phyloP scores from a whole-genome alignment of 129 eudicot genomes.

The Apium graveolens region DNA sequence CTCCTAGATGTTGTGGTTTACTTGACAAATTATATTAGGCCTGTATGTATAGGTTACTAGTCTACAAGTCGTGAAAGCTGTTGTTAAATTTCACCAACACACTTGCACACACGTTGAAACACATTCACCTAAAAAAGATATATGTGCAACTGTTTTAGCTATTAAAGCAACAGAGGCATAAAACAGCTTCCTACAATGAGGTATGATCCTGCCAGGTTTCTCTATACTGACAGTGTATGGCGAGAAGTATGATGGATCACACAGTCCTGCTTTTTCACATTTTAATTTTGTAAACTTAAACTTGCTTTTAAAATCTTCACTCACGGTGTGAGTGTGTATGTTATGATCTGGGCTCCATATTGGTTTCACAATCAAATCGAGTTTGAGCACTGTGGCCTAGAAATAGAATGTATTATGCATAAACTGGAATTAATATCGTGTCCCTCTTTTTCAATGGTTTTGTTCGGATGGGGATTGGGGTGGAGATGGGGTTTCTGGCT shows the following conservation, averaged over 20 bases:
- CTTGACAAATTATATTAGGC: neutral
- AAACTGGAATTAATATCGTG: neutral
- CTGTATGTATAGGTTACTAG: neutral
- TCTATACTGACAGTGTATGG: constrained; percentile 99
- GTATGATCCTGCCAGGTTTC: constrained; percentile 89
- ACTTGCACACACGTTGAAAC: constrained; percentile 20
- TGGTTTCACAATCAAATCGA: neutral
- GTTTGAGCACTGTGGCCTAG: neutral
- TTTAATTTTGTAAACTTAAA: neutral
- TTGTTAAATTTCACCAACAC: constrained; percentile 11
- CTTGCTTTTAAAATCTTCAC: neutral
- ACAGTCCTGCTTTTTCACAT: constrained; percentile 30
- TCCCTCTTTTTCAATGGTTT: neutral
- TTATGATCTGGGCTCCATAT: neutral
- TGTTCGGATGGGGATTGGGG: neutral
- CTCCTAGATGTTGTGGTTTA: neutral
- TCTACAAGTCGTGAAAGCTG: constrained; percentile 45
- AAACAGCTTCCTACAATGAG: constrained; percentile 71
- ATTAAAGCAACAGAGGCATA: constrained; percentile 25
- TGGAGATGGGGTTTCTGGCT: neutral
- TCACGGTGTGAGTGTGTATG: neutral
- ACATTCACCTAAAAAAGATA: constrained; percentile 16
- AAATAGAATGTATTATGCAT: neutral
- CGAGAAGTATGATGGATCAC: constrained; percentile 93
- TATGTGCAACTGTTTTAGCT: constrained; percentile 27